phyloP scores from a whole-genome alignment of 345 rosid genomes.

The Cardamine chenopodiifolia region DNA sequence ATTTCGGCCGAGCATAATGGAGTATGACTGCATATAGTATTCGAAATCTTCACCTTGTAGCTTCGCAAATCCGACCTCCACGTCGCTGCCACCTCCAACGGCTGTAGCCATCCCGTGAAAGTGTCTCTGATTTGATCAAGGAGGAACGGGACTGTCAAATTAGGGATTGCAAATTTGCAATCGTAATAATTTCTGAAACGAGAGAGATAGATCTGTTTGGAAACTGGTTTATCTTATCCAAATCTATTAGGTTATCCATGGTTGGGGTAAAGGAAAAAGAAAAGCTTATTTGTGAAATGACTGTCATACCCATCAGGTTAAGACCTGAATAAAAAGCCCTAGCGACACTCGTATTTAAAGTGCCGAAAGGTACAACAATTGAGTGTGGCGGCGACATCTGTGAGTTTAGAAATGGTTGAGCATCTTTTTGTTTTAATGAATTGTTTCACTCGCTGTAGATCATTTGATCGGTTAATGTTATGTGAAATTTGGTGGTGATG shows the following conservation, averaged over 20 bases:
- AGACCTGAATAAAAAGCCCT: slow-evolving; percentile 20
- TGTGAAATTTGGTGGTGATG: not conserved
- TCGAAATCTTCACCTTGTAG: slow-evolving; percentile 97
- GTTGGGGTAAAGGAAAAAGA: not conserved
- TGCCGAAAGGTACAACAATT: slow-evolving; percentile 10
- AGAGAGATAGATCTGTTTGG: slow-evolving; percentile 22
- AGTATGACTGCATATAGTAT: slow-evolving; percentile 97
- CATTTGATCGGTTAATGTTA: not conserved
- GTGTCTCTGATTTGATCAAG: slow-evolving; percentile 6
- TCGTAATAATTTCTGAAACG: slow-evolving; percentile 7
- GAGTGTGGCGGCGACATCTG: slow-evolving; percentile 20
- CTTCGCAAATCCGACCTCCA: slow-evolving; percentile 97
- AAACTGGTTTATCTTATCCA: slow-evolving; percentile 14
- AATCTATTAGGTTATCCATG: slow-evolving; percentile 1
- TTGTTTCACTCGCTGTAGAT: not conserved
- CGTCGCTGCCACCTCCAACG: slow-evolving; percentile 72
- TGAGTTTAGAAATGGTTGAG: not conserved
- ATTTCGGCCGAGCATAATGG: slow-evolving; percentile 90
- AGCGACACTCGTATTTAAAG: not conserved
- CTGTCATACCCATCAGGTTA: slow-evolving; percentile 24
- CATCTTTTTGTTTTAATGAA: not conserved
- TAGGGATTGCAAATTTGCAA: slow-evolving; percentile 27
- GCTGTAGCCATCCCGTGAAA: slow-evolving; percentile 51
- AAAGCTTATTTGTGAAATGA: not conserved
- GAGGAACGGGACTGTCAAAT: not conserved